Percentiles rank a stretch among this genome's conserved stretches.
These are phyloP conservation scores for Tritrichomonas musculus DNA, from an alignment of 208 protist species.

Conservation along the genomic window DNA sequence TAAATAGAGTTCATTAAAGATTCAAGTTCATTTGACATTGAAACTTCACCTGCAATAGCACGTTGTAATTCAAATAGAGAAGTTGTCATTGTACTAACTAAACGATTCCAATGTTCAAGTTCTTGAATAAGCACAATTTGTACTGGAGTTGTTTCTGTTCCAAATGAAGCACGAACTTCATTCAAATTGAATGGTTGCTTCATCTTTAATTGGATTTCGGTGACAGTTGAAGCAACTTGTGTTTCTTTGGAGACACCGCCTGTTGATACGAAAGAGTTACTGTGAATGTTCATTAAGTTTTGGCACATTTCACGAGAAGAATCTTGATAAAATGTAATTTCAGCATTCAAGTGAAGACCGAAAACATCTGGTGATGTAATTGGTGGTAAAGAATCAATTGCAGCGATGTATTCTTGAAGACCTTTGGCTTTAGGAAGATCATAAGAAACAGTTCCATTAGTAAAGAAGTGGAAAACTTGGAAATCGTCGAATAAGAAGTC, in stretches of 20 bases:
- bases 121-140: constrained; percentile 96
- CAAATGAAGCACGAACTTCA: constrained; percentile 20
- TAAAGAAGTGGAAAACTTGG: constrained; percentile 93
- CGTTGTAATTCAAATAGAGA: constrained; percentile 34
- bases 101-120: constrained; percentile 83
- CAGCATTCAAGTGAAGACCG: constrained; percentile 93
- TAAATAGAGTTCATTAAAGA: constrained; percentile 73
- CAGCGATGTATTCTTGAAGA: constrained; percentile 68
- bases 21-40: constrained; percentile 90
- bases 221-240: background rate
- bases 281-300: constrained; percentile 87
- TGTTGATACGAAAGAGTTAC: constrained; percentile 56
- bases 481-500: constrained; percentile 98
- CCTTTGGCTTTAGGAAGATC: constrained; percentile 67
- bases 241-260: background rate
- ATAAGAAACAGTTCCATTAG: constrained; percentile 71
- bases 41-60: constrained; percentile 86
- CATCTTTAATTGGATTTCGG: constrained; percentile 15
- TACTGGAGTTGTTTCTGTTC: constrained; percentile 58
- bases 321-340: constrained; percentile 89
- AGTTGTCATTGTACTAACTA: background rate
- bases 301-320: constrained; percentile 77
- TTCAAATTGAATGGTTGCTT: constrained; percentile 29
- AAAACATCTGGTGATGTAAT: constrained; percentile 90
- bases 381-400: constrained; percentile 77